Evolutionary conservation across 83 land plant genomes (phyloP).

Genomic region (Larix sibirica): DNA sequence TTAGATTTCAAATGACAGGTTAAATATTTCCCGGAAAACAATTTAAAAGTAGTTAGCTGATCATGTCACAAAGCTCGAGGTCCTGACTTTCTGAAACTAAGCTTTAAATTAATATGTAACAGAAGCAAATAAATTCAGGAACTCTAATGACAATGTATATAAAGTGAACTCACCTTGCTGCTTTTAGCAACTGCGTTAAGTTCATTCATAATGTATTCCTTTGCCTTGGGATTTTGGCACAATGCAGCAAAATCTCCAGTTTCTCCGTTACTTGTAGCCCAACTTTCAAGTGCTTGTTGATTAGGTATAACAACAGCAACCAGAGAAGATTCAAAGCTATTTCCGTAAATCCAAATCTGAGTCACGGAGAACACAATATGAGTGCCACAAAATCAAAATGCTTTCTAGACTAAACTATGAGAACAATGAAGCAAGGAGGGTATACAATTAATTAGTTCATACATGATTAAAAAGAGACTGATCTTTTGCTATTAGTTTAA

Average conservation of each 20-base stretch:
- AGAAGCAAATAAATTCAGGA: not conserved
- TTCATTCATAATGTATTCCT: constrained; percentile 69
- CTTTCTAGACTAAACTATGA: too few species aligned
- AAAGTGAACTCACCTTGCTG: constrained; percentile 58
- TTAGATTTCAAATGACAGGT: not conserved
- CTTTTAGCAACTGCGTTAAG: constrained; percentile 71
- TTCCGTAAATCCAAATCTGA: constrained; percentile 99
- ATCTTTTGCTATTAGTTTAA: too few species aligned
- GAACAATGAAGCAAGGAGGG: not conserved
- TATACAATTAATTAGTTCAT: not conserved
- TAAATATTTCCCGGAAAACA: not conserved
- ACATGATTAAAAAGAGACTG: not conserved
- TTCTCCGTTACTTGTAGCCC: constrained; percentile 75
- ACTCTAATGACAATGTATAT: not conserved
- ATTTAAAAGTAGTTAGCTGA: not conserved
- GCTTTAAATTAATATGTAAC: not conserved
- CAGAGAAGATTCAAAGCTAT: constrained; percentile 93
- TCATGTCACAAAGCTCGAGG: not conserved
- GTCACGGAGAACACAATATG: not conserved
- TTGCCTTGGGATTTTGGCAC: constrained; percentile 70
- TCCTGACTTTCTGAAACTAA: not conserved
- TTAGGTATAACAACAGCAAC: constrained; percentile 92
- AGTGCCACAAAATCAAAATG: not conserved
- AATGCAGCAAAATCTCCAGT: constrained; percentile 57
- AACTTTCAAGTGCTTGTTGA: constrained; percentile 66